Conservation (phyloP, 2,329 filamentous ascomycete species). For the Trichoderma atroviride region DNA sequence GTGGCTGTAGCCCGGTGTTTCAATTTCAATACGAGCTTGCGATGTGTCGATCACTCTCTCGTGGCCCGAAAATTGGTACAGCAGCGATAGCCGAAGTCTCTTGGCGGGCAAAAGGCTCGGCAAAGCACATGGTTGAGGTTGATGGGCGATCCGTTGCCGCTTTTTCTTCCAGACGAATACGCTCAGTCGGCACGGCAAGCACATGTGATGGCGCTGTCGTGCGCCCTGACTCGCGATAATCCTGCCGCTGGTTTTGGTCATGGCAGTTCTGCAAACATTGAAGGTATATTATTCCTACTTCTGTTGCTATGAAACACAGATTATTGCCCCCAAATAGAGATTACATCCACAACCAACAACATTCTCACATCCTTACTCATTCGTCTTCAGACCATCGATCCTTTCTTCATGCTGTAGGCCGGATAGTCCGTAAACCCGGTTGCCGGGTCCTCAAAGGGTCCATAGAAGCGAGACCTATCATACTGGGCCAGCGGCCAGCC, state of each 20-base stretch:
- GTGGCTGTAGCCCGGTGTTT: background rate
- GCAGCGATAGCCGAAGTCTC: background rate
- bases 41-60: background rate
- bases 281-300: background rate
- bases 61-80: background rate
- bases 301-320: background rate
- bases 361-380: background rate
- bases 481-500: constrained; percentile 46
- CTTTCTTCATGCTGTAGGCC: background rate
- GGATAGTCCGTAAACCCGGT: constrained; percentile 44
- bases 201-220: background rate
- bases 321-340: background rate
- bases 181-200: background rate
- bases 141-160: background rate
- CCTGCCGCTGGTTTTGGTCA: background rate
- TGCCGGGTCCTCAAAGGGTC: constrained; percentile 40
- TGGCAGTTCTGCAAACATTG: background rate
- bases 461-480: constrained; percentile 50
- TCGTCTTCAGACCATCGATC: background rate
- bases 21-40: constrained; percentile 6
- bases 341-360: background rate
- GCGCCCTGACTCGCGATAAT: background rate
- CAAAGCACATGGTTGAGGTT: background rate
- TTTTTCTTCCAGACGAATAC: background rate
- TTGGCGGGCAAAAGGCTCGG: background rate